phyloP scores from a whole-genome alignment of 2,329 filamentous ascomycete species.

The Davidsoniella neocaledoniae region DNA sequence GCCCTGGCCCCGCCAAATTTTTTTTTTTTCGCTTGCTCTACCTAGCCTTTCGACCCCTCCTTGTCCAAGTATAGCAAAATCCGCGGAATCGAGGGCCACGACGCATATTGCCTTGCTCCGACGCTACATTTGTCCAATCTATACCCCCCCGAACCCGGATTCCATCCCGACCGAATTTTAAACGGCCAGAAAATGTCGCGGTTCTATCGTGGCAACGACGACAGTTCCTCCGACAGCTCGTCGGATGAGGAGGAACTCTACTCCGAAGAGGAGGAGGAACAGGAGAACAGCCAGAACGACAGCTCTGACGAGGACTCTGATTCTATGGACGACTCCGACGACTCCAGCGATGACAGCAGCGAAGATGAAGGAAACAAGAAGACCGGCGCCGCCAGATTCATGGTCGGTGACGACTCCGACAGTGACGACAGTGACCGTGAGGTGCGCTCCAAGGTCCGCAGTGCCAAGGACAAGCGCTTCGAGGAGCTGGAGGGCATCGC shows the following conservation, averaged over 20 bases:
- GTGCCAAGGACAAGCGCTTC: constrained; percentile 91
- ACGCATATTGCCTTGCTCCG: constrained; percentile 11
- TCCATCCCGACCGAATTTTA: neutral
- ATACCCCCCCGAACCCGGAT: neutral
- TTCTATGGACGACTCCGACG: constrained; percentile 27
- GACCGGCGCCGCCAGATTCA: constrained; percentile 65
- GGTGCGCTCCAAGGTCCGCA: constrained; percentile 74
- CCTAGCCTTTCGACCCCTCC: constrained; percentile 13
- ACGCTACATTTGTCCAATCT: constrained; percentile 10
- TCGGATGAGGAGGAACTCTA: constrained; percentile 95
- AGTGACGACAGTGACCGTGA: constrained; percentile 82
- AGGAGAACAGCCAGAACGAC: constrained; percentile 30
- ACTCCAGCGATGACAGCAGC: constrained; percentile 38
- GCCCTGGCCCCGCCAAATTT: constrained; percentile 13
- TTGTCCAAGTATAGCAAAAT: constrained; percentile 8
- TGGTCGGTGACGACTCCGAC: constrained; percentile 59
- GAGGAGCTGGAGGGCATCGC: constrained; percentile 87
- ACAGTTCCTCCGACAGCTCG: constrained; percentile 90
- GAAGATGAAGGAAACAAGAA: constrained; percentile 50
- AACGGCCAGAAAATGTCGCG: constrained; percentile 51
- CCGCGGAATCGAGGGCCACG: constrained; percentile 11
- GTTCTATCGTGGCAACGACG: constrained; percentile 84
- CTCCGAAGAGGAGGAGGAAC: constrained; percentile 52
- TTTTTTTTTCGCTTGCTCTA: constrained; percentile 11
- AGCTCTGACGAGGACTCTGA: constrained; percentile 33